Conservation (phyloP, 805 yeast species). For the Candida gorgasii region DNA sequence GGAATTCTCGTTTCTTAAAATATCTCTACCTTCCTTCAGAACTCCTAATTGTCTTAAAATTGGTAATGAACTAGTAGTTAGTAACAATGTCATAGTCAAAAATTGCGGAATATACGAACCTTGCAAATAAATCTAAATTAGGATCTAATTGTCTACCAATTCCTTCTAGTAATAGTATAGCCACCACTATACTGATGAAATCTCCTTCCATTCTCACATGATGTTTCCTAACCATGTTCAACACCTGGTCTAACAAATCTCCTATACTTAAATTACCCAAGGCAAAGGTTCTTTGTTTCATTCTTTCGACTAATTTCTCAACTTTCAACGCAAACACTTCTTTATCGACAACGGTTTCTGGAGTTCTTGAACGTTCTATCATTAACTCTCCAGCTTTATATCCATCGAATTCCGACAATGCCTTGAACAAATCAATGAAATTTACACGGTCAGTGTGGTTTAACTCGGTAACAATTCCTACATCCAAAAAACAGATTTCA, state of each 20-base stretch:
- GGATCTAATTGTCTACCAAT: conserved; percentile 95
- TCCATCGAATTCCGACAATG: conserved; percentile 90
- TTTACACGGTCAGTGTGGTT: conserved; percentile 75
- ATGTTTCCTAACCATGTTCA: conserved; percentile 87
- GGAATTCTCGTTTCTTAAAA: conserved; percentile 57
- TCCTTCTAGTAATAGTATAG: conserved; percentile 88
- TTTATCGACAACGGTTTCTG: conserved; percentile 82
- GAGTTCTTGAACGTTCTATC: conserved; percentile 93
- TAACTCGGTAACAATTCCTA: conserved; percentile 90
- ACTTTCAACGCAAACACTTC: conserved; percentile 88
- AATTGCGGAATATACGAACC: conserved; percentile 67
- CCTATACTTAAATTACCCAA: conserved; percentile 91
- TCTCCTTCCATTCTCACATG: conserved; percentile 99
- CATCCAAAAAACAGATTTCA: conserved; percentile 87
- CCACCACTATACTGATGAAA: conserved; percentile 92
- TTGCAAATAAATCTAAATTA: conserved; percentile 88
- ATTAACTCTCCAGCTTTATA: conserved; percentile 91
- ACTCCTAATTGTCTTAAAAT: conserved; percentile 79
- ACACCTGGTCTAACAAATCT: conserved; percentile 81
- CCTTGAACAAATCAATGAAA: conserved; percentile 85
- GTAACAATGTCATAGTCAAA: conserved; percentile 39
- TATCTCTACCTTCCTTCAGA: conserved; percentile 61
- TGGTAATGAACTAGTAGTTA: conserved; percentile 66
- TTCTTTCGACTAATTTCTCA: conserved; percentile 75
- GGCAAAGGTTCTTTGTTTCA: conserved; percentile 87